Evolutionary conservation across 2,329 filamentous ascomycete genomes (phyloP).

Genomic region (Neonectria faginata): DNA sequence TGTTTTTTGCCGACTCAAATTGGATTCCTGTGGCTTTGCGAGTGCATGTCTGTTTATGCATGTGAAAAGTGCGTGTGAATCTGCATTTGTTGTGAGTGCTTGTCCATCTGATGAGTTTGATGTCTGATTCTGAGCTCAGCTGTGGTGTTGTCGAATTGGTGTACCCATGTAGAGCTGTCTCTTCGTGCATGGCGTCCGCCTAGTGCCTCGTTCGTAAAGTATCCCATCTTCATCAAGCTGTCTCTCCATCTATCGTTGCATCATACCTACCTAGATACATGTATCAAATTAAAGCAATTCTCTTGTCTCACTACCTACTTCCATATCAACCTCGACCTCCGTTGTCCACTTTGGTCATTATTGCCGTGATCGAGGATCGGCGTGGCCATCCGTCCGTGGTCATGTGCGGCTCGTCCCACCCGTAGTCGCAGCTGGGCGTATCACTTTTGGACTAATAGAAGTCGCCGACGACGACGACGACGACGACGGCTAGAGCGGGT

Average conservation of each 20-base stretch:
- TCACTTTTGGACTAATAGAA: constrained; percentile 7
- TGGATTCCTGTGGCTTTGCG: constrained; percentile 19
- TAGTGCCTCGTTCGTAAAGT: not conserved
- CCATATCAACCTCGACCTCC: not conserved
- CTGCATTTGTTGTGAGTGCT: not conserved
- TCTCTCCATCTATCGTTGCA: not conserved
- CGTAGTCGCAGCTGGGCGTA: constrained; percentile 4
- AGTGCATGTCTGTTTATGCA: constrained; percentile 6
- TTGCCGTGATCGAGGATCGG: not conserved
- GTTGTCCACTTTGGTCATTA: not conserved
- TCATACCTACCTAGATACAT: not conserved
- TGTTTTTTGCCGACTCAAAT: constrained; percentile 40
- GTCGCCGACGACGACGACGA: constrained; percentile 15
- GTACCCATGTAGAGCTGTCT: not conserved
- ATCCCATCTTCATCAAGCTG: not conserved
- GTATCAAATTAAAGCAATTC: not conserved
- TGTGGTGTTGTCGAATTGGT: not conserved
- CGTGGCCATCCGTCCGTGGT: constrained; percentile 9
- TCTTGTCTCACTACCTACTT: not conserved
- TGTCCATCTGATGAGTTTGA: not conserved
- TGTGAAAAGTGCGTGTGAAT: not conserved
- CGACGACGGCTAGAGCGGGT: constrained; percentile 16
- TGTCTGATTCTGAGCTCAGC: not conserved
- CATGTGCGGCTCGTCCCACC: constrained; percentile 18
- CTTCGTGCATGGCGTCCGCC: not conserved